A percentile compares a stretch with the other conserved stretches of the same genome.
Evolutionary conservation across 1,284 basidiomycete species (phyloP).

Genomic region (Cystobasidium pallidum): DNA sequence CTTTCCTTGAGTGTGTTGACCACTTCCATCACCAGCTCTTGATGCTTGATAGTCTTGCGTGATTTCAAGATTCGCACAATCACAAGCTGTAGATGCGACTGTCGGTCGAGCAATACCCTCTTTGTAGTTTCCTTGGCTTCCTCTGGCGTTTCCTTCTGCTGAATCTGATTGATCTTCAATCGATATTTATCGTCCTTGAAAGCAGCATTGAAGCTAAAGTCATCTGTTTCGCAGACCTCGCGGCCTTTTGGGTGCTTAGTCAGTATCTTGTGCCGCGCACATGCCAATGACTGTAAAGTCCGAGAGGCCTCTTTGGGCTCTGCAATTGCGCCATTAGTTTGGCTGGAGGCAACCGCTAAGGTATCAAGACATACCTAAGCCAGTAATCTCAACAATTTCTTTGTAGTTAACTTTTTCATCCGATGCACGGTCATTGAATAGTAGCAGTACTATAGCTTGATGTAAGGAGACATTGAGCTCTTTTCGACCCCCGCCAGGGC

Average conservation of each 20-base stretch:
- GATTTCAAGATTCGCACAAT: conserved; percentile 95
- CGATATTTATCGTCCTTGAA: conserved; percentile 79
- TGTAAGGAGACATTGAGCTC: conserved; percentile 89
- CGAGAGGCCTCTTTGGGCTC: conserved; percentile 75
- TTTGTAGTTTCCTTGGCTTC: conserved; percentile 81
- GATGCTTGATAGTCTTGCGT: conserved; percentile 77
- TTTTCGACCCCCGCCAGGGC: conserved; percentile 67
- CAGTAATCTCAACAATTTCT: conserved; percentile 71
- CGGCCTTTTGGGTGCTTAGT: conserved; percentile 76
- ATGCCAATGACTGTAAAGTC: conserved; percentile 88
- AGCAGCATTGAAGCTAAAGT: conserved; percentile 78
- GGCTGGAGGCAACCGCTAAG: background rate
- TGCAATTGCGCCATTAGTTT: conserved; percentile 54
- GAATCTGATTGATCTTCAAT: conserved; percentile 94
- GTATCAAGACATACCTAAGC: conserved; percentile 68
- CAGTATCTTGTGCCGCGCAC: conserved; percentile 86
- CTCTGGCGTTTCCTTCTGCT: conserved; percentile 88
- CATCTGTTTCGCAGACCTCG: conserved; percentile 76
- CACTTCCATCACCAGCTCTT: conserved; percentile 66
- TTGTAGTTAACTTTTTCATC: conserved; percentile 64
- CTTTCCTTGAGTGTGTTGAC: conserved; percentile 73
- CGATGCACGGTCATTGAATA: conserved; percentile 72
- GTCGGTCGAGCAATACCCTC: conserved; percentile 83
- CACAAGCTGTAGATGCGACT: conserved; percentile 83
- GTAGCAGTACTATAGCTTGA: conserved; percentile 81